phyloP scores from a whole-genome alignment of 352 stramenopile genomes.

The Globisporangium spinosum region DNA sequence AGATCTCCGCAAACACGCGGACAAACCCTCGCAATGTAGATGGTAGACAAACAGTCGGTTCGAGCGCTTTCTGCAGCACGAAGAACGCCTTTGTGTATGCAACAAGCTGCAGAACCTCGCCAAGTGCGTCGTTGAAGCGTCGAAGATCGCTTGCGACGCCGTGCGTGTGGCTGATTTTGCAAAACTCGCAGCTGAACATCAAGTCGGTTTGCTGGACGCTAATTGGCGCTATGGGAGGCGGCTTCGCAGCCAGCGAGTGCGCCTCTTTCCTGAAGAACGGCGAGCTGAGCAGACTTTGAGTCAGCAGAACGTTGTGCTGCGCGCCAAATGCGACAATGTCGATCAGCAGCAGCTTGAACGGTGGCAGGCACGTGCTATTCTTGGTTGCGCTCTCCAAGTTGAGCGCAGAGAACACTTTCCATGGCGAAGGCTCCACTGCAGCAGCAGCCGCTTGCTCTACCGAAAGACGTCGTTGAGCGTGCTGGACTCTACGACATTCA shows the following conservation, averaged over 20 bases:
- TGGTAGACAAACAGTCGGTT: neutral
- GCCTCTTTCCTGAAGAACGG: conserved; percentile 25
- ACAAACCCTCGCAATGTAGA: conserved; percentile 7
- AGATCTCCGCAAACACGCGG: conserved; percentile 24
- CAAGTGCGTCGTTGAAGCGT: conserved; percentile 33
- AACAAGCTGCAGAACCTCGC: conserved; percentile 32
- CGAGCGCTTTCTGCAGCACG: conserved; percentile 15
- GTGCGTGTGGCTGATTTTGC: conserved; percentile 28
- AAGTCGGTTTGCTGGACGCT: conserved; percentile 25
- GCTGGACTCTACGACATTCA: conserved; percentile 32
- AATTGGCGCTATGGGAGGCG: neutral
- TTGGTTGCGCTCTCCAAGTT: neutral
- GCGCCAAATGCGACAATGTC: conserved; percentile 25
- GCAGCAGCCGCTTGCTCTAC: neutral
- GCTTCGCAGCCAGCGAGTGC: conserved; percentile 3
- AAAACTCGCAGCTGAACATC: conserved; percentile 26
- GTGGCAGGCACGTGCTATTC: conserved; percentile 19
- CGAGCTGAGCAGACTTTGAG: conserved; percentile 22
- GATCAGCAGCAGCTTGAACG: conserved; percentile 31
- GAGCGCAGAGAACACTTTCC: conserved; percentile 10
- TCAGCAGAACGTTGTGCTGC: conserved; percentile 21
- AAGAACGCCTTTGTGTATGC: conserved; percentile 28
- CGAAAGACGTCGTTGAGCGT: conserved; percentile 30
- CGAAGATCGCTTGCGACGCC: conserved; percentile 34
- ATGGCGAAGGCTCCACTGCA: neutral